Evolutionary conservation across 345 rosid genomes (phyloP).

Genomic region (Heritiera fomes): DNA sequence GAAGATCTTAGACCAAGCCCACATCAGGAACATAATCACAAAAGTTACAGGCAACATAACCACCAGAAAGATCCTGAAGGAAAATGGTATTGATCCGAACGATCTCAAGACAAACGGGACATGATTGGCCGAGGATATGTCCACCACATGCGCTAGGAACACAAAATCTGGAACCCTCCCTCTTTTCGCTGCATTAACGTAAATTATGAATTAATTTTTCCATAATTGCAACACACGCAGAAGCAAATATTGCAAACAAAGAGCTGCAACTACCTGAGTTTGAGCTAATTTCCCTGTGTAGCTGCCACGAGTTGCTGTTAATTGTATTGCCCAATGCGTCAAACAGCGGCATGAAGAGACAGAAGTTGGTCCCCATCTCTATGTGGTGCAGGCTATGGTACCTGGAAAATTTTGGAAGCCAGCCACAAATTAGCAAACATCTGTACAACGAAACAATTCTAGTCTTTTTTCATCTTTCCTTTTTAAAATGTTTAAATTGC

Average conservation of each 20-base stretch:
- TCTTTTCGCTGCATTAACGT: slow-evolving; percentile 38
- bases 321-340: slow-evolving; percentile 77
- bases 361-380: slow-evolving; percentile 77
- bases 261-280: slow-evolving; percentile 48
- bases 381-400: slow-evolving; percentile 87
- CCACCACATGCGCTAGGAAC: slow-evolving; percentile 92
- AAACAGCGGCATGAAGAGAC: slow-evolving; percentile 94
- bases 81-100: slow-evolving; percentile 58
- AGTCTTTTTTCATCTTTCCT: background rate
- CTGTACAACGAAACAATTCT: background rate
- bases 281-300: slow-evolving; percentile 51
- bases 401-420: slow-evolving; percentile 36
- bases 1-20: slow-evolving; percentile 81
- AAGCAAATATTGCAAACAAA: background rate
- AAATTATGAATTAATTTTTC: background rate
- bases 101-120: slow-evolving; percentile 64
- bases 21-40: slow-evolving; percentile 51
- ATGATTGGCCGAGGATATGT: slow-evolving; percentile 63
- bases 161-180: slow-evolving; percentile 80
- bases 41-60: slow-evolving; percentile 52
- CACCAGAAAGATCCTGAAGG: slow-evolving; percentile 41
- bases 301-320: slow-evolving; percentile 70
- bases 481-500: background rate
- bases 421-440: background rate
- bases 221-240: background rate